These are phyloP conservation scores for Polygonum aviculare DNA, from an alignment of 148 eudicot genomes.

Conservation along the genomic window DNA sequence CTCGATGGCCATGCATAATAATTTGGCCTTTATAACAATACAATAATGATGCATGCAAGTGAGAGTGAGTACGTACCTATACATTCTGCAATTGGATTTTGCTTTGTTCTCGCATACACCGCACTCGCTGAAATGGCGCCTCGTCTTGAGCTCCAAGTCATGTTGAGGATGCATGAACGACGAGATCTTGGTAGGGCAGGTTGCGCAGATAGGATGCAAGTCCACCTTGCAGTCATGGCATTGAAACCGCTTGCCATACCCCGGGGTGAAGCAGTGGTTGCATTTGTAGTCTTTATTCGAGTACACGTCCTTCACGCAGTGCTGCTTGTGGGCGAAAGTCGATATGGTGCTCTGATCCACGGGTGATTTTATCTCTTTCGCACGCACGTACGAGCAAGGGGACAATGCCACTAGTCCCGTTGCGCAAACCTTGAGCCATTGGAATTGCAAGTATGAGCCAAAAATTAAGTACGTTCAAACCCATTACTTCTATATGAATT, in stretches of 20 bases:
- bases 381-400: background rate
- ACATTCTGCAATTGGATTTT: background rate
- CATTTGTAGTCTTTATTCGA: background rate
- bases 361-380: background rate
- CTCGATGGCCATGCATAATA: too few species aligned
- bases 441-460: too few species aligned
- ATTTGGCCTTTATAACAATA: too few species aligned
- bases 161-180: conserved; percentile 21
- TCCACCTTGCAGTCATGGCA: conserved; percentile 1
- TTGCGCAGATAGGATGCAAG: conserved; percentile 9
- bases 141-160: conserved; percentile 18
- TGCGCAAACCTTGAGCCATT: background rate
- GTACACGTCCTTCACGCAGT: background rate
- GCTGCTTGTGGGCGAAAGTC: background rate
- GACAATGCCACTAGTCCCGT: background rate
- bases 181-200: background rate
- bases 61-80: background rate
- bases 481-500: too few species aligned
- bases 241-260: background rate
- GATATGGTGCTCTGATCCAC: background rate
- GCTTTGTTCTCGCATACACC: background rate
- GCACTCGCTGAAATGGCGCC: conserved; percentile 10
- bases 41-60: too few species aligned
- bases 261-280: background rate
- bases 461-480: too few species aligned